Evolutionary conservation across 2,329 filamentous ascomycete species (phyloP).

Genomic region (Akanthomyces uredinophilus): DNA sequence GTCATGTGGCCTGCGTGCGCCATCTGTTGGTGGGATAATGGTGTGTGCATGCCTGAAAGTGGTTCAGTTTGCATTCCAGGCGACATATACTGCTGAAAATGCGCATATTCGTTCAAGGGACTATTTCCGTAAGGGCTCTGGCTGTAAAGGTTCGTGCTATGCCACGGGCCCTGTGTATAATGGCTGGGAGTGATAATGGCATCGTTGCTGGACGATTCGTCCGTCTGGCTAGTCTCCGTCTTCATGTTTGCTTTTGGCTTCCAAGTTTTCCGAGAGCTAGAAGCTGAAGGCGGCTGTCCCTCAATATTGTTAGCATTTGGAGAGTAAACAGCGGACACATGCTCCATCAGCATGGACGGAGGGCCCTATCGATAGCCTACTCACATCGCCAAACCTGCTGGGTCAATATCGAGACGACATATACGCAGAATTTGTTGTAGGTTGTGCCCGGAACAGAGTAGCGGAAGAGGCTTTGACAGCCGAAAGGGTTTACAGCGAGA

Average conservation of each 20-base stretch:
- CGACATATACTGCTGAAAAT: conserved; percentile 50
- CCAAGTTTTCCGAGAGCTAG: background rate
- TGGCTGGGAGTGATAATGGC: background rate
- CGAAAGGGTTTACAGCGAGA: background rate
- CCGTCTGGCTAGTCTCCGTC: conserved; percentile 29
- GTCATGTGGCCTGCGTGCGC: conserved; percentile 35
- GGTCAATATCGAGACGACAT: background rate
- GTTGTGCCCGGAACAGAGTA: background rate
- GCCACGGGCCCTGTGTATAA: conserved; percentile 42
- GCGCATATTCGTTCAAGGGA: conserved; percentile 62
- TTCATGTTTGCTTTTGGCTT: conserved; percentile 24
- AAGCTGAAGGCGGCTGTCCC: background rate
- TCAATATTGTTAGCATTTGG: background rate
- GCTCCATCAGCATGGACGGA: background rate
- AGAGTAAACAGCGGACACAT: too few species aligned
- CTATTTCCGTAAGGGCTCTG: conserved; percentile 48
- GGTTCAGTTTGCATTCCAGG: conserved; percentile 48
- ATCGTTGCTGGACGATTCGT: conserved; percentile 28
- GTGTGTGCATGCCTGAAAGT: conserved; percentile 50
- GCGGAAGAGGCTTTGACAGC: background rate
- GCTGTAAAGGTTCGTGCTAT: conserved; percentile 56
- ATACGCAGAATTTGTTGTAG: background rate
- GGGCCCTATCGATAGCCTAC: background rate
- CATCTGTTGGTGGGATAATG: conserved; percentile 37
- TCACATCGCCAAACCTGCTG: background rate